These are phyloP conservation scores for Capsella bursapastoris DNA, from an alignment of 345 rosid genomes.

Conservation along the genomic window DNA sequence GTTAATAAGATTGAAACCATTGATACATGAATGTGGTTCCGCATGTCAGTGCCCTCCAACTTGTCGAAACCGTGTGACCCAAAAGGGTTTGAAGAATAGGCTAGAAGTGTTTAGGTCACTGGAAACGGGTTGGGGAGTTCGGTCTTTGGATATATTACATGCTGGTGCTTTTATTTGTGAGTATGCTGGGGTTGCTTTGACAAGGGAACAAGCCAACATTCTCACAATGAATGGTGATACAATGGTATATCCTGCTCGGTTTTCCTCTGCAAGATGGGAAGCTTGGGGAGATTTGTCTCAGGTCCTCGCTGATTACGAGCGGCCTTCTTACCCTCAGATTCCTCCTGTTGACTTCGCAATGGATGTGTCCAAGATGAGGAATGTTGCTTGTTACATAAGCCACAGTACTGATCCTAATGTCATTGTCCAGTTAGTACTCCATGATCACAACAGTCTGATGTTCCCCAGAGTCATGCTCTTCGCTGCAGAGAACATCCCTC, in stretches of 20 bases:
- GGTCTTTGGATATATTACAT: conserved; percentile 83
- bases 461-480: conserved; percentile 95
- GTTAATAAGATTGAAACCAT: conserved; percentile 71
- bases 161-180: conserved; percentile 94
- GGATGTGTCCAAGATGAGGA: conserved; percentile 96
- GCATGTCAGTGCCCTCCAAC: conserved; percentile 75
- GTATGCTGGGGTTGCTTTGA: conserved; percentile 85
- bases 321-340: conserved; percentile 63
- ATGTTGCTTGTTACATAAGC: conserved; percentile 91
- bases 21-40: conserved; percentile 81
- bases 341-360: conserved; percentile 91
- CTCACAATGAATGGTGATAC: conserved; percentile 81
- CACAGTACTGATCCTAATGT: conserved; percentile 87
- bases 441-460: conserved; percentile 87
- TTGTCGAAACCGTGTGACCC: conserved; percentile 82
- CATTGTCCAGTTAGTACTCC: conserved; percentile 77
- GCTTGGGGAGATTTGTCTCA: conserved; percentile 93
- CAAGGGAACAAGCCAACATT: conserved; percentile 84
- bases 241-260: conserved; percentile 74
- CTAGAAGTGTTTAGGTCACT: conserved; percentile 89
- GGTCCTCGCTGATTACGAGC: conserved; percentile 58
- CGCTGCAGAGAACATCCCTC: conserved; percentile 86
- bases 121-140: conserved; percentile 94
- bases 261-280: conserved; percentile 65
- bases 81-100: conserved; percentile 68